Percentiles rank a stretch among this genome's conserved stretches.
phyloP scores from a whole-genome alignment of 371 early-diverging fungal species.

The Mucor mucedo region DNA sequence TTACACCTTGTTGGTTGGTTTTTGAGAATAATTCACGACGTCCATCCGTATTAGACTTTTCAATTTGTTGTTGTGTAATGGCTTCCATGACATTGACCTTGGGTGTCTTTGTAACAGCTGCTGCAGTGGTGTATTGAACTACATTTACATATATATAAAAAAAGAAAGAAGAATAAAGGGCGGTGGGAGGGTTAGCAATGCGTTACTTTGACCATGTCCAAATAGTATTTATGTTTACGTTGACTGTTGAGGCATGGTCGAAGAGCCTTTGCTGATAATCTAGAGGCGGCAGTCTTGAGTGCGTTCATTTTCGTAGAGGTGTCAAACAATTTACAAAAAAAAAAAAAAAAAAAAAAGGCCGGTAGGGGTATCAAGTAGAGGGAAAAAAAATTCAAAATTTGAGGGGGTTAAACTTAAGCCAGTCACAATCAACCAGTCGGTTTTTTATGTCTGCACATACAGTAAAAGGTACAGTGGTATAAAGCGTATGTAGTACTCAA shows the following conservation, averaged over 20 bases:
- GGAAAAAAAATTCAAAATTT: background rate
- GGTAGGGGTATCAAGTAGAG: slow-evolving; percentile 5
- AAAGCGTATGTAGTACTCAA: too few relatives aligned
- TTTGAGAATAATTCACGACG: slow-evolving; percentile 64
- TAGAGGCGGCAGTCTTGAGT: slow-evolving; percentile 14
- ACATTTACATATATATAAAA: background rate
- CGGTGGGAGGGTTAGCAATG: background rate
- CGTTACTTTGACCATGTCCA: background rate
- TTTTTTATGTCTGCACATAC: too few relatives aligned
- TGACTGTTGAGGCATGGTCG: slow-evolving; percentile 10
- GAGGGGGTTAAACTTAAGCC: background rate
- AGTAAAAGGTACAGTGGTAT: too few relatives aligned
- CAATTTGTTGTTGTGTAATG: slow-evolving; percentile 63
- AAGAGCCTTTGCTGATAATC: slow-evolving; percentile 15
- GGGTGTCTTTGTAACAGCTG: slow-evolving; percentile 48
- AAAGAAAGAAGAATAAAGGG: background rate
- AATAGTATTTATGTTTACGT: background rate
- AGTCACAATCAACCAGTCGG: background rate
- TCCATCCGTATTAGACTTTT: slow-evolving; percentile 66
- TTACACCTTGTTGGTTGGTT: slow-evolving; percentile 56
- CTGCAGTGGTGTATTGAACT: slow-evolving; percentile 15
- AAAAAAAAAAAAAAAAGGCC: slow-evolving; percentile 1
- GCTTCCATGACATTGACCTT: slow-evolving; percentile 74
- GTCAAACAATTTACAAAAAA: background rate
- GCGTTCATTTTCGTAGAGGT: slow-evolving; percentile 16